Evolutionary conservation across 352 stramenopile genomes (phyloP).

Genomic region (Phytophthora lateralis): DNA sequence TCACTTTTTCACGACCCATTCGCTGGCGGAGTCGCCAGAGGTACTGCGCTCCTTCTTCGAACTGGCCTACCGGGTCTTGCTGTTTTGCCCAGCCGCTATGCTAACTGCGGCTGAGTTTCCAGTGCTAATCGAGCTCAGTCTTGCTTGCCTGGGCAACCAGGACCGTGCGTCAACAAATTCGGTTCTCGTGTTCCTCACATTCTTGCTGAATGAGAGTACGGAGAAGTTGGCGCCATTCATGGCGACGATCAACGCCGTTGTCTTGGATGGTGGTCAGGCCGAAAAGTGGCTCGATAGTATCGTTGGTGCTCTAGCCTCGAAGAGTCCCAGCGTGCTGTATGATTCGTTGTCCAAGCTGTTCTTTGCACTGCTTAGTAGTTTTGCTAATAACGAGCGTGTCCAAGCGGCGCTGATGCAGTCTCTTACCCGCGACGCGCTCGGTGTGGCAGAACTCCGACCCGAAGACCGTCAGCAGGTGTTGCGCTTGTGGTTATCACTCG

Average conservation of each 20-base stretch:
- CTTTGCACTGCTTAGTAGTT: slow-evolving; percentile 56
- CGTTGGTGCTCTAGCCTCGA: slow-evolving; percentile 51
- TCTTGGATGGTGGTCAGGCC: slow-evolving; percentile 47
- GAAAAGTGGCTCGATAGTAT: slow-evolving; percentile 60
- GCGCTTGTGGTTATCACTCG: slow-evolving; percentile 59
- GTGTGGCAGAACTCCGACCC: slow-evolving; percentile 39
- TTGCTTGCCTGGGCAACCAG: slow-evolving; percentile 68
- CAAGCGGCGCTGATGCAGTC: slow-evolving; percentile 38
- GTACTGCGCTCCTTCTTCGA: slow-evolving; percentile 73
- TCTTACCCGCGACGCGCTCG: slow-evolving; percentile 44
- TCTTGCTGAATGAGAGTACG: slow-evolving; percentile 60
- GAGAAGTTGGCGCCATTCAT: slow-evolving; percentile 51
- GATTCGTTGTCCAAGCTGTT: slow-evolving; percentile 60
- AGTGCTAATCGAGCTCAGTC: slow-evolving; percentile 60
- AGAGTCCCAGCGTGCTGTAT: slow-evolving; percentile 64
- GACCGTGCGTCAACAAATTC: slow-evolving; percentile 70
- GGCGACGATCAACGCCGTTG: slow-evolving; percentile 46
- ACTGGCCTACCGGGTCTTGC: slow-evolving; percentile 67
- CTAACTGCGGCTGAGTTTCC: slow-evolving; percentile 61
- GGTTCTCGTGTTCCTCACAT: slow-evolving; percentile 70
- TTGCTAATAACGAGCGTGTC: slow-evolving; percentile 40
- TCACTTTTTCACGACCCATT: slow-evolving; percentile 65
- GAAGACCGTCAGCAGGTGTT: slow-evolving; percentile 62
- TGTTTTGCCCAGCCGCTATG: slow-evolving; percentile 73
- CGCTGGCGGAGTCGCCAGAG: slow-evolving; percentile 61